Evolutionary conservation across 495 filamentous ascomycete genomes (phyloP), one percentile per base, ranked within the genome.

Genomic region (Xylaria flabelliformis): DNA sequence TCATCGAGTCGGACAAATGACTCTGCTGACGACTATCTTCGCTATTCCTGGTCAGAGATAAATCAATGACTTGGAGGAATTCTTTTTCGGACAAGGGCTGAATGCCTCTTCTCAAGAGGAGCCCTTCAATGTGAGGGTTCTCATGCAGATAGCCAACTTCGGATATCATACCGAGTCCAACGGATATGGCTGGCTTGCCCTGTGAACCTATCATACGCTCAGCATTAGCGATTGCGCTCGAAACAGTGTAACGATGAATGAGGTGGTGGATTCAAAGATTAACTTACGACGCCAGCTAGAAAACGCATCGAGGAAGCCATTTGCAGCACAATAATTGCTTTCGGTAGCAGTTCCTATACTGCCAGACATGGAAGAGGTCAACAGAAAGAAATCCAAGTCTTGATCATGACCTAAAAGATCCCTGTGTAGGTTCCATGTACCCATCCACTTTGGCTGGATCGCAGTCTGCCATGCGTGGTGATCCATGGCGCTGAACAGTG

Each of bases 371-470:
- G 81, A 51, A 0, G 78, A 81, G 0, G 82, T 77, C 21, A 83
- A 62, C 42, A 84, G 64, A 70, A 88, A 88, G 39, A 79, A 74
- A 5, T 72, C 55, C 76, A 81, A 21, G 5, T 19, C 46, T n/a
- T 50, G n/a, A 8, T 19, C 19, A 78, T 68, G 53, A 65, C 64
- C 32, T 74, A 69, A 7, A 4, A 79, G 48, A 9, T 75, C 72
- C 0, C 73, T 68, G 36, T 82, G 78, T 10, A 84, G 39, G 59
- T 83, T 80, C 75, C 76, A 80, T 2, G 80, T 73, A 0, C 81
- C 82, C 34, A 82, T 77, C 61, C 85, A 80, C 72, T 88, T 88
- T 0, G 85, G 81, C 13, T 74, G 67, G 2, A 82, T 80, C 15
- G 76, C 82, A 1, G 70, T 77, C 19, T 78, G 71, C 69, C 82